Base-by-base conservation (phyloP, 306 rosid genomes). In the Acacia melanoxylon region DNA sequence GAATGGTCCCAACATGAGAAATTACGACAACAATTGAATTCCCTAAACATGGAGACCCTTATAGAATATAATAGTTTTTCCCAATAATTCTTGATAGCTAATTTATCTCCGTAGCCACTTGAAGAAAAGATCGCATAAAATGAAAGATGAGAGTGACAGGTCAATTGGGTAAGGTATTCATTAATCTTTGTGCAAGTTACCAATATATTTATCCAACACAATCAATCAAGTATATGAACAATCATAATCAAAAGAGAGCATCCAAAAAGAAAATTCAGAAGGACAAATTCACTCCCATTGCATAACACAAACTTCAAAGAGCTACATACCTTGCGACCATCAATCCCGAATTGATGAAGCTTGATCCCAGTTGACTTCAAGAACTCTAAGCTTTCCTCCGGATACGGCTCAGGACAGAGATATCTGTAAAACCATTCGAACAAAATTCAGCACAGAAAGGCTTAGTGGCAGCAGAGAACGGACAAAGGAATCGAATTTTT, bases 331-430 rank as follows among this genome's bases (percentile, higher is more conserved):
- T 96, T 94, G 72, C 89, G 82, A 74, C 99, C 97, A 84, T 96
- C 98, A 83, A 96, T 96, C 63, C 97, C 98, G 81, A 96, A 94
- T 49, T 96, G 99, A 89, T 83, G 91, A 78, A 96, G 92, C 86
- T 84, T 86, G 83, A 94, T 92, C 82, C 95, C 97, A 79, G 91
- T 89, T 14, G 95, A 90, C 85, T 94, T 96, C 77, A 96, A 89
- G 46, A 96, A 96, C 83, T 96, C 99, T 90, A 89, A 78, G 86
- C 89, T 94, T 4, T 88, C 83, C 86, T 89, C 95, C 0, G 97
- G 93, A 85, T 96, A 96, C 46, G 97, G 97, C 87, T 96, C 99
- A 48, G 99, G 97, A 70, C 99, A 96, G 78, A 96, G 85, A 86
- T 92, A 93, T 88, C 99, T 96, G 77, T 2, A 78, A 19, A 82